These are phyloP conservation scores for Solanum ossicruentum DNA, from an alignment of 257 asterid genomes.

Conservation along the genomic window DNA sequence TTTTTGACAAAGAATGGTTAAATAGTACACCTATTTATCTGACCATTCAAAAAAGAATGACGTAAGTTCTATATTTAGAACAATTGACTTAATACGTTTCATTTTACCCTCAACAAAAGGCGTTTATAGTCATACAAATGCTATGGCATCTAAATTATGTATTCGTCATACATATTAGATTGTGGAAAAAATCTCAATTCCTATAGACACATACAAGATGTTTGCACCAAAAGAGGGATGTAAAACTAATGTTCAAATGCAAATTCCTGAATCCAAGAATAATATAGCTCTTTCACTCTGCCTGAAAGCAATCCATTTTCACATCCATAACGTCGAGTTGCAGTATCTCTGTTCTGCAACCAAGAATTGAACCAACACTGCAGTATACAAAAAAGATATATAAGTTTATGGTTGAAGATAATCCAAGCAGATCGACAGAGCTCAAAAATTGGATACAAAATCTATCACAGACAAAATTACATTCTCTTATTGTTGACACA, in stretches of 20 bases:
- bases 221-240: background rate
- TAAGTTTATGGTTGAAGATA: background rate
- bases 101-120: background rate
- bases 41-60: background rate
- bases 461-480: background rate
- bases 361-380: constrained; percentile 83
- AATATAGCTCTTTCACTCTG: background rate
- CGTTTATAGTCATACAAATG: background rate
- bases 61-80: background rate
- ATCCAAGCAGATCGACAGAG: background rate
- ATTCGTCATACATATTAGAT: background rate
- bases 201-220: background rate
- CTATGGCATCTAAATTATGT: background rate
- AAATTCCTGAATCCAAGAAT: background rate
- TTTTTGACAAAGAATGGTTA: background rate
- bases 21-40: background rate
- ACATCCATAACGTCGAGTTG: constrained; percentile 96
- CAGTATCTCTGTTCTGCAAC: constrained; percentile 91
- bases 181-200: background rate
- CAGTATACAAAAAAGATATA: constrained; percentile 2
- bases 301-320: constrained; percentile 88
- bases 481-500: background rate
- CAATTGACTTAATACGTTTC: background rate
- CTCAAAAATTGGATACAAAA: background rate
- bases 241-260: background rate